phyloP scores from a whole-genome alignment of 257 asterid genomes.

The Linderniella brevidens region DNA sequence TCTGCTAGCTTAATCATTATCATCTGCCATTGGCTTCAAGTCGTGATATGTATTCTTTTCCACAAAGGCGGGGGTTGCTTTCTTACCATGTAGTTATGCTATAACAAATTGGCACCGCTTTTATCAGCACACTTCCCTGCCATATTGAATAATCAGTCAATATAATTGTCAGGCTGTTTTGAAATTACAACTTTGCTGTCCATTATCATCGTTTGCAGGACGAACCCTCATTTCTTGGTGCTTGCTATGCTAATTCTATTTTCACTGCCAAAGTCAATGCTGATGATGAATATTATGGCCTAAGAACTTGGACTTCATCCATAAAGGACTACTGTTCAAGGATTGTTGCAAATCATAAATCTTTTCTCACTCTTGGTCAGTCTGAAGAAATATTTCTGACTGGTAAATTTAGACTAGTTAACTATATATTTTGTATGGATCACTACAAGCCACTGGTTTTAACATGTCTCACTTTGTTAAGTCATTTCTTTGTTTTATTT shows the following conservation, averaged over 20 bases:
- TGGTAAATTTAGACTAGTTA: conserved; percentile 29
- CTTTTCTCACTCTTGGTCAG: conserved; percentile 21
- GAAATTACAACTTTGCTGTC: conserved; percentile 5
- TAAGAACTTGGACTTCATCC: conserved; percentile 37
- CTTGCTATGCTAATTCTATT: conserved; percentile 22
- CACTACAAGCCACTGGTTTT: background rate
- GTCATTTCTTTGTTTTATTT: conserved; percentile 11
- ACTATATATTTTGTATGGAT: background rate
- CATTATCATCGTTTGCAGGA: conserved; percentile 38
- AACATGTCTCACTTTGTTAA: conserved; percentile 1
- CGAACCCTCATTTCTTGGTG: conserved; percentile 25
- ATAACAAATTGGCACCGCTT: background rate
- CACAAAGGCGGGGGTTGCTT: conserved; percentile 1
- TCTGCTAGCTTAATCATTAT: too few species aligned
- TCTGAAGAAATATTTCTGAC: conserved; percentile 28
- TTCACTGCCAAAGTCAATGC: conserved; percentile 14
- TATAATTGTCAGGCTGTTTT: conserved; percentile 5
- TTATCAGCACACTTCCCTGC: too few species aligned
- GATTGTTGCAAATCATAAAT: conserved; percentile 26
- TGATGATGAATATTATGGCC: conserved; percentile 18
- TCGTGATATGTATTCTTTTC: background rate
- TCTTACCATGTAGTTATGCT: conserved; percentile 5
- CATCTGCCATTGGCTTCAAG: too few species aligned
- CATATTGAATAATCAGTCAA: too few species aligned
- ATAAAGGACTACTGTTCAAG: conserved; percentile 28